Percentiles rank a stretch among this genome's conserved stretches.
Conservation (phyloP, 2,329 filamentous ascomycete genomes). For the Dactylonectria estremocensis region DNA sequence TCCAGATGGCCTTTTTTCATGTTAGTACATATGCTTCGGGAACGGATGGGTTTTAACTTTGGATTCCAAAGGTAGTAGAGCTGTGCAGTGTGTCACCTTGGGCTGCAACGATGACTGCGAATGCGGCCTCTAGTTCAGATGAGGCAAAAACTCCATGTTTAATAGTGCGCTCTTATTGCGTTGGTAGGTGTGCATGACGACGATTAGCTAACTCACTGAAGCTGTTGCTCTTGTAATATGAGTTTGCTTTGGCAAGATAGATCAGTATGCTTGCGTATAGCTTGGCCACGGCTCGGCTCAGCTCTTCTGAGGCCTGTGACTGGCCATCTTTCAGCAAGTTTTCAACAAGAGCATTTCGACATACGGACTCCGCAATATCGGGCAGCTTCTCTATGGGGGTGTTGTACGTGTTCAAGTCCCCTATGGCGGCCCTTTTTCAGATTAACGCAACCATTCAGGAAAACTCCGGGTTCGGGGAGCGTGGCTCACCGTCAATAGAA, state of each 20-base stretch:
- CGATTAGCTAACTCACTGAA: neutral
- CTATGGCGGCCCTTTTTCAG: neutral
- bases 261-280: neutral
- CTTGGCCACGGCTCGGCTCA: neutral
- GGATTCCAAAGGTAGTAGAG: neutral
- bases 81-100: constrained; percentile 6
- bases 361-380: neutral
- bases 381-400: neutral
- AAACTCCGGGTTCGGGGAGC: neutral
- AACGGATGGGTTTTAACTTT: neutral
- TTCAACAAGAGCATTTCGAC: neutral
- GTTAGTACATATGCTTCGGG: neutral
- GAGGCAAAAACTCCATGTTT: constrained; percentile 1
- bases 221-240: neutral
- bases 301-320: neutral
- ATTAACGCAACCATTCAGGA: neutral
- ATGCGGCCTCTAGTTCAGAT: constrained; percentile 18
- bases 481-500: neutral
- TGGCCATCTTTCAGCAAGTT: neutral
- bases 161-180: neutral
- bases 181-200: neutral
- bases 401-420: neutral
- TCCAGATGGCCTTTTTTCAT: constrained; percentile 2
- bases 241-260: neutral
- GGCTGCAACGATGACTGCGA: neutral